Base-by-base conservation (phyloP, 225 moss, liverwort and hornwort species). In the Takakia lepidozioides region DNA sequence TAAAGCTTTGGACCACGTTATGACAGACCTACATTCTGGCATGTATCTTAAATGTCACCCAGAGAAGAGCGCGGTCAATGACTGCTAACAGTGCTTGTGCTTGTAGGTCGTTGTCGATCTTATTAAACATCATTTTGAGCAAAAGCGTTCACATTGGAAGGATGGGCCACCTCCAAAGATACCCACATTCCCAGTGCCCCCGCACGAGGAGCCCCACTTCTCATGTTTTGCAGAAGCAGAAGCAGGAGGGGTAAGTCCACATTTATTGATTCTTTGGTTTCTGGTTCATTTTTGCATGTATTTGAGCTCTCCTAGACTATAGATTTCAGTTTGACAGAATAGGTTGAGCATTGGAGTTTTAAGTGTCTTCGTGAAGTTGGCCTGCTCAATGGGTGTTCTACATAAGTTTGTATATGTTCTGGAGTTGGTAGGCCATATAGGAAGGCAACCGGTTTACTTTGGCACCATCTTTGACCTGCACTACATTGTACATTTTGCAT, bases 161-260 rank as follows among this genome's bases (percentile, higher is more conserved):
- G 73, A 67, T 35, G 47, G 34, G 16, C 69, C 60, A 51, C 62
- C 50, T 34, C 40, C 49, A n/a, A 52, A 58, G 16, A 78, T 93
- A 52, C 93, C 93, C 38, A 55, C 70, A 10, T 81, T 62, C 57
- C 67, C 71, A 38, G 83, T 93, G 26, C 93, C 88, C 43, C 41
- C 78, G 11, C 88, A 93, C 30, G 85, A 83, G 63, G 86, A 88
- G 59, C 83, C 88, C 34, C 93, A 81, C 39, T 93, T 88, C 58
- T 93, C 86, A 52, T 93, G 93, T 73, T 88, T 83, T 68, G 86
- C 76, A 38, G 93, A 93, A 69, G 77, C 78, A 61, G 93, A 93
- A 79, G 83, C 93, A 58, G 83, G 85, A 49, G 93, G 73, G 83
- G 88, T 93, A 74, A 55, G 73, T 50, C 46, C 30, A 22, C 51